phyloP scores from a whole-genome alignment of 305 asterid species.

The Fraxinus paxiana region DNA sequence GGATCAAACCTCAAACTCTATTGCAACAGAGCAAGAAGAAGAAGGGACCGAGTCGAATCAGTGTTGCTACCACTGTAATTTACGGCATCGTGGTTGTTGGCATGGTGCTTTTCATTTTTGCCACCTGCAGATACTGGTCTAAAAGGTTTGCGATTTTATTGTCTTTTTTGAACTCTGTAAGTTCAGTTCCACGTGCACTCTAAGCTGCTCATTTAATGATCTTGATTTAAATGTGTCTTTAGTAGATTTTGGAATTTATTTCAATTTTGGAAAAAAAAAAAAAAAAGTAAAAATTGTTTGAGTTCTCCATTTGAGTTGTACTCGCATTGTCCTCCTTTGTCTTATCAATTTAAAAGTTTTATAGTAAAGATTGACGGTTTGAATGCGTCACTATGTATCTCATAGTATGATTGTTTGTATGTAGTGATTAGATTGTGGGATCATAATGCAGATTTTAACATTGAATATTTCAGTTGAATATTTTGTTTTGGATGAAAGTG shows the following conservation, averaged over 20 bases:
- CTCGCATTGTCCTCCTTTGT: background rate
- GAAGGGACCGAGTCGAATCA: slow-evolving; percentile 58
- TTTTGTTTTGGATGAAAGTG: background rate
- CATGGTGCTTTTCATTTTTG: slow-evolving; percentile 48
- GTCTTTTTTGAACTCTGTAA: background rate
- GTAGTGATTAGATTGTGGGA: background rate
- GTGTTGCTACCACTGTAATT: slow-evolving; percentile 39
- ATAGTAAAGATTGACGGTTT: background rate
- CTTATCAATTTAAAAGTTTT: background rate
- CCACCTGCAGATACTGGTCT: slow-evolving; percentile 70
- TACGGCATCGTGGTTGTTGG: slow-evolving; percentile 47
- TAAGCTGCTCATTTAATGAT: slow-evolving; percentile 5
- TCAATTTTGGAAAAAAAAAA: background rate
- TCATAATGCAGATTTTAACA: background rate
- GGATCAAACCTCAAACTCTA: slow-evolving; percentile 95
- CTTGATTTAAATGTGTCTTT: background rate
- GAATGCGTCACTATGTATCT: background rate
- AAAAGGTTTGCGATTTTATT: slow-evolving; percentile 35
- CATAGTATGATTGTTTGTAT: background rate
- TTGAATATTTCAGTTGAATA: slow-evolving; percentile 1
- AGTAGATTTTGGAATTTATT: background rate
- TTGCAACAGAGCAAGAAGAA: slow-evolving; percentile 93
- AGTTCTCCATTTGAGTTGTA: background rate
- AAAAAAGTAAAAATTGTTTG: background rate
- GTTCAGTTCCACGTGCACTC: background rate